A percentile compares a stretch with the other conserved stretches of the same genome.
Evolutionary conservation across 2,329 filamentous ascomycete genomes (phyloP).

Genomic region (Gnomoniopsis smithogilvyi): DNA sequence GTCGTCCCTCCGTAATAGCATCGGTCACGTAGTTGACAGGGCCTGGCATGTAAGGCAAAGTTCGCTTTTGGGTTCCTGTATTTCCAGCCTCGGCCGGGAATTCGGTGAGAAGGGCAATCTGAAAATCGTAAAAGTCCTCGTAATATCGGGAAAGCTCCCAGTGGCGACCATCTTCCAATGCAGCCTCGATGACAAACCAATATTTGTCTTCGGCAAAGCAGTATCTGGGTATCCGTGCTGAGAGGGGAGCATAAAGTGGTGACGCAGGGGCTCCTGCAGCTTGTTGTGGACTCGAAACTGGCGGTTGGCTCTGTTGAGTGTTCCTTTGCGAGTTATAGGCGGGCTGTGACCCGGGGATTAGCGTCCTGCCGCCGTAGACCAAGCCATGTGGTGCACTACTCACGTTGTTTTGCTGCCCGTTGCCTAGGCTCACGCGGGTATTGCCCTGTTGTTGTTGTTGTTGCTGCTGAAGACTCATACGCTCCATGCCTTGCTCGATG

Average conservation of each 20-base stretch:
- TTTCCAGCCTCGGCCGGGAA: constrained; percentile 94
- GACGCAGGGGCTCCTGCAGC: constrained; percentile 37
- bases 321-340: constrained; percentile 30
- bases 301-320: constrained; percentile 25
- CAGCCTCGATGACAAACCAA: constrained; percentile 95
- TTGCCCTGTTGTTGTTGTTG: constrained; percentile 51
- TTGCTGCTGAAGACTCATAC: constrained; percentile 71
- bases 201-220: constrained; percentile 98
- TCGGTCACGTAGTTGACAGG: constrained; percentile 98
- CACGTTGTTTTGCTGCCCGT: constrained; percentile 43
- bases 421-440: constrained; percentile 45
- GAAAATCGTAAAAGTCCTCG: constrained; percentile 98
- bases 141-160: constrained; percentile 96
- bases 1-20: constrained; percentile 87
- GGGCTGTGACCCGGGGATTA: constrained; percentile 32
- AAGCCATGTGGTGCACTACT: constrained; percentile 25
- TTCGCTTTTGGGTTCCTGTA: constrained; percentile 72
- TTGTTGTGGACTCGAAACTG: constrained; percentile 32
- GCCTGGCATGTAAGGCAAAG: constrained; percentile 94
- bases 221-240: constrained; percentile 85
- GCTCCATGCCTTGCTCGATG: constrained; percentile 69
- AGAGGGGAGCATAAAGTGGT: constrained; percentile 70
- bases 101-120: constrained; percentile 88
- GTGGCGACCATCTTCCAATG: constrained; percentile 83
- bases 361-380: background rate